phyloP scores from a whole-genome alignment of 768 basidiomycete species.

The Auriscalpium orientale region DNA sequence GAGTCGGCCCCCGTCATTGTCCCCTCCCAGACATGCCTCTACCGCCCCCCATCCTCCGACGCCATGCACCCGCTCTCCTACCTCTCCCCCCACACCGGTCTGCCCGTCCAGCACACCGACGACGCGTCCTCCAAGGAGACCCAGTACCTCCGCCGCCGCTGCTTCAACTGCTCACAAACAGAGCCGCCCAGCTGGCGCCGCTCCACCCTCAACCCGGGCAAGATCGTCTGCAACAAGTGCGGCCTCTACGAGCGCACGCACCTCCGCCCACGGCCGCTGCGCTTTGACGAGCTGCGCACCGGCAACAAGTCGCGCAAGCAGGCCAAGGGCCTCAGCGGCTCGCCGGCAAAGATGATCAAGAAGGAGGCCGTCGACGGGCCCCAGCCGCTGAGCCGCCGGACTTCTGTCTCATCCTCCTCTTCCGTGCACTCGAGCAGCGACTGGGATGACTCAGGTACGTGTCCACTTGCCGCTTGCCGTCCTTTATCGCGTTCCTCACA shows the following conservation, averaged over 20 bases:
- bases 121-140: slow-evolving; percentile 88
- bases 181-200: slow-evolving; percentile 87
- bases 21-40: slow-evolving; percentile 50
- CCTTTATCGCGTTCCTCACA: slow-evolving; percentile 13
- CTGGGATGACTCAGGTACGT: slow-evolving; percentile 75
- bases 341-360: slow-evolving; percentile 40
- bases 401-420: slow-evolving; percentile 56
- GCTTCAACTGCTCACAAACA: slow-evolving; percentile 89
- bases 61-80: slow-evolving; percentile 24
- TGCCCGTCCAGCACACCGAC: slow-evolving; percentile 82
- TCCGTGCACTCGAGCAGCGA: slow-evolving; percentile 59
- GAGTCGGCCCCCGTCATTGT: slow-evolving; percentile 52
- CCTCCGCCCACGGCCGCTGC: slow-evolving; percentile 70
- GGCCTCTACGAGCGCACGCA: slow-evolving; percentile 89
- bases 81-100: slow-evolving; percentile 36
- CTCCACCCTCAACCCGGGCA: slow-evolving; percentile 81
- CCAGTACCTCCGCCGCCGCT: slow-evolving; percentile 79
- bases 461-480: slow-evolving; percentile 11
- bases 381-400: slow-evolving; percentile 39
- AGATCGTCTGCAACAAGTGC: slow-evolving; percentile 93
- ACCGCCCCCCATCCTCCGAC: slow-evolving; percentile 31
- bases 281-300: slow-evolving; percentile 81
- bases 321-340: slow-evolving; percentile 28
- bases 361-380: slow-evolving; percentile 40
- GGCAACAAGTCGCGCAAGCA: slow-evolving; percentile 78